Base-by-base conservation (phyloP, 2,329 filamentous ascomycete species). In the Aureobasidium uvarum region DNA sequence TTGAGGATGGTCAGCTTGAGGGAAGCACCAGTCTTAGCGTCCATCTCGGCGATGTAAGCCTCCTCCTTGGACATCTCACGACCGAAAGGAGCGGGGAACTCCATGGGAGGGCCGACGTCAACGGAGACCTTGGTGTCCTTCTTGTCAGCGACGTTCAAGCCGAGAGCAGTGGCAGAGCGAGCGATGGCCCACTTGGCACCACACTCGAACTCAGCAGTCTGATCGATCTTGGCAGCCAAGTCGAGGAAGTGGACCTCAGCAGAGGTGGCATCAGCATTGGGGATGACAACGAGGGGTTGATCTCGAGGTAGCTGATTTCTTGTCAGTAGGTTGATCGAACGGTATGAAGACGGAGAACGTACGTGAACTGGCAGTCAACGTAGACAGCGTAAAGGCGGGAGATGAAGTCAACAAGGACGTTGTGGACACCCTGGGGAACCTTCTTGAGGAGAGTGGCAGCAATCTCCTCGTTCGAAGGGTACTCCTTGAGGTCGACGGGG, bases 21-120 rank as follows among this genome's bases (percentile, higher is more conserved):
- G 36, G 95, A 99, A 70, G 95, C 95, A 85, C 95, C 95, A 69
- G 95, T 99, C 89, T 99, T 99, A 73, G 95, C 95, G 76, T 99
- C 95, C 79, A 99, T 90, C 81, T 97, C 95, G 69, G 95, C 89
- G 77, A 99, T 98, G 85, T 97, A 99, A 69, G 94, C 93, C 84
- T 99, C 95, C 83, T 99, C 95, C 84, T 98, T 98, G 84, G 88
- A 91, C 79, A 99, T 84, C 82, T 99, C 95, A 85, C 95, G 95
- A 74, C 95, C 95, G 81, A 99, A 99, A 69, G 95, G 95, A 78
- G 95, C 95, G 69, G 95, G 95, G 87, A 99, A 99, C 79, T 97
- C 95, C 86, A 99, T 96, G 66, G 95, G 95, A 73, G 95, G 95
- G 72, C 95, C 95, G 74, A 93, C 94, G 80, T 99, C 95, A 75